A percentile compares a stretch with the other conserved stretches of the same genome.
Conservation (phyloP, 2,329 filamentous ascomycete genomes). For the Cryphonectria japonica region DNA sequence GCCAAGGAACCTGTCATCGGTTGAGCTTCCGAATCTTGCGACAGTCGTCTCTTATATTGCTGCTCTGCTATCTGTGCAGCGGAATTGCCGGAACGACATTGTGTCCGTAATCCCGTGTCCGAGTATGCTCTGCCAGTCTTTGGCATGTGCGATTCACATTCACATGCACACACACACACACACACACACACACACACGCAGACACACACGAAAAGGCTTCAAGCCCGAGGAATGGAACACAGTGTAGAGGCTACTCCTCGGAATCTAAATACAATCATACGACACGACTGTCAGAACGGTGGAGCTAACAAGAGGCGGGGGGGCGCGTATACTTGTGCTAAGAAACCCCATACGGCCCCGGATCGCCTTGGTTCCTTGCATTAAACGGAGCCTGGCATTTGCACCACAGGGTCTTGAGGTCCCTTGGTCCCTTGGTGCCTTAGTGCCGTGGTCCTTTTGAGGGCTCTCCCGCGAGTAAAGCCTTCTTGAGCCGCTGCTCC, state of each 20-base stretch:
- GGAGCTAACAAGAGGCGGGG: not conserved
- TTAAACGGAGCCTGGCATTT: not conserved
- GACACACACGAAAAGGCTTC: not conserved
- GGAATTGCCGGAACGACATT: not conserved
- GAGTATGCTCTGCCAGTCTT: not conserved
- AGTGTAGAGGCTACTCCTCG: not conserved
- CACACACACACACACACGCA: too few species aligned
- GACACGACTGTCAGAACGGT: not conserved
- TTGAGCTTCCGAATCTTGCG: not conserved
- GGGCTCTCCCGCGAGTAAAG: not conserved
- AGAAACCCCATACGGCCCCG: not conserved
- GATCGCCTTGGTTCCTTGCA: conserved; percentile 4
- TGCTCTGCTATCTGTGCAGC: not conserved
- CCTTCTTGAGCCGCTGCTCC: not conserved
- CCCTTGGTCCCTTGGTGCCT: not conserved
- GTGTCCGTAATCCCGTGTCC: not conserved
- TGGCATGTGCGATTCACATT: not conserved
- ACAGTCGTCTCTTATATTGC: not conserved
- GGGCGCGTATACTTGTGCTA: not conserved
- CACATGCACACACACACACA: too few species aligned
- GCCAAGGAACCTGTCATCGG: not conserved
- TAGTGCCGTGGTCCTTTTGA: not conserved
- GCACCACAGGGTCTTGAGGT: not conserved
- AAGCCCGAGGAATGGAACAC: not conserved
- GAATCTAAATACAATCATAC: not conserved